These are phyloP conservation scores for Zostera marina DNA, from an alignment of 116 monocot genomes.

Conservation along the genomic window DNA sequence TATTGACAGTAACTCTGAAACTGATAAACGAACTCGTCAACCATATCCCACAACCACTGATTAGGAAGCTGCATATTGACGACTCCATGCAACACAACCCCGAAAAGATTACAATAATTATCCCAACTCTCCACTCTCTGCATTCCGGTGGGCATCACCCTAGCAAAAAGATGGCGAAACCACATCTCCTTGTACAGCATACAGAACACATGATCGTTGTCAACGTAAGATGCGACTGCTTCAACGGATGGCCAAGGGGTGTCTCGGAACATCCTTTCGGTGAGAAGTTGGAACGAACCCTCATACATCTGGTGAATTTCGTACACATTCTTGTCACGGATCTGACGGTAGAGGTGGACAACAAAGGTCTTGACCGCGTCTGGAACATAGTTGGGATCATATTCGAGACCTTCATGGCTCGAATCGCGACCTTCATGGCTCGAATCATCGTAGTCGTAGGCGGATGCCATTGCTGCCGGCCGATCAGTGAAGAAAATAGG, in stretches of 20 bases:
- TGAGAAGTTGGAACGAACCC: conserved; percentile 63
- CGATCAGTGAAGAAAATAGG: conserved; percentile 1
- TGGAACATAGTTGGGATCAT: conserved; percentile 93
- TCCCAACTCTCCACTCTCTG: conserved; percentile 93
- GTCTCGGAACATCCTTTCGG: conserved; percentile 84
- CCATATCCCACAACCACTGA: conserved; percentile 99
- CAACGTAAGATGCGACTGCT: conserved; percentile 81
- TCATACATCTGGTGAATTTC: conserved; percentile 99
- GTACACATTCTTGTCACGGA: conserved; percentile 95
- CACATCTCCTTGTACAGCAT: conserved; percentile 93
- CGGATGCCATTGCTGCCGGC: conserved; percentile 19
- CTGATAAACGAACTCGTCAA: conserved; percentile 96
- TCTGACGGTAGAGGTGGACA: conserved; percentile 88
- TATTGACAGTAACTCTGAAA: conserved; percentile 93
- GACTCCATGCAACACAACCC: conserved; percentile 86
- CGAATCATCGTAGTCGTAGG: conserved; percentile 43
- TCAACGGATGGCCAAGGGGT: conserved; percentile 83
- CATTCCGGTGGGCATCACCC: conserved; percentile 32
- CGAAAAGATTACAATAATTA: conserved; percentile 88
- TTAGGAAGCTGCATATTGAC: conserved; percentile 96
- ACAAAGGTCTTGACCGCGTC: conserved; percentile 96
- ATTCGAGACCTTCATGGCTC: not conserved
- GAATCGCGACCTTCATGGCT: conserved; percentile 14
- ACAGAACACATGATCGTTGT: conserved; percentile 96
- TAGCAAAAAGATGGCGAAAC: conserved; percentile 83